Percentiles rank a stretch among this genome's conserved stretches.
Conservation (phyloP, 352 stramenopile genomes). For the Poterioochromonas sp. region DNA sequence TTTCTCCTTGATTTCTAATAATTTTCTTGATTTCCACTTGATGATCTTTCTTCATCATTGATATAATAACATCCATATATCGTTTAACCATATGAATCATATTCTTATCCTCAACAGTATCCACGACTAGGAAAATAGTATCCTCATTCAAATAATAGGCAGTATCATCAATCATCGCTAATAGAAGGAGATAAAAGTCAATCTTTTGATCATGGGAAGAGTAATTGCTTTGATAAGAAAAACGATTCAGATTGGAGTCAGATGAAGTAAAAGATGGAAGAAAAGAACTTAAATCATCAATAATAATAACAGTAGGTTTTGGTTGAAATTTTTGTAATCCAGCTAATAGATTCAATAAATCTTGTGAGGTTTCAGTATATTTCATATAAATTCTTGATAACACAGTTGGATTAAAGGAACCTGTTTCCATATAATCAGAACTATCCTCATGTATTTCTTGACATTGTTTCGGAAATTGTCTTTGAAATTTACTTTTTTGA, state of each 20-base stretch:
- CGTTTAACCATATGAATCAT: too few species aligned
- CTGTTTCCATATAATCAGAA: background rate
- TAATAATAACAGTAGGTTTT: background rate
- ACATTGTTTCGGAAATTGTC: background rate
- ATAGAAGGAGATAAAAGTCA: too few species aligned
- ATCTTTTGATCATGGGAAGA: background rate
- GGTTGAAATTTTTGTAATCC: background rate
- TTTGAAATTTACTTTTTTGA: background rate
- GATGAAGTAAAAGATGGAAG: background rate
- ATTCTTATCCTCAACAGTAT: too few species aligned
- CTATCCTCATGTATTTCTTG: background rate
- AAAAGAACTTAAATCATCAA: background rate
- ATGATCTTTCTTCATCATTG: too few species aligned
- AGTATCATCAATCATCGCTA: too few species aligned
- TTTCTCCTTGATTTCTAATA: too few species aligned
- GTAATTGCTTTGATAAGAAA: background rate
- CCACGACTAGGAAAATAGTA: too few species aligned
- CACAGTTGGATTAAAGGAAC: too few species aligned
- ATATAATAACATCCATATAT: too few species aligned
- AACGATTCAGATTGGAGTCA: background rate
- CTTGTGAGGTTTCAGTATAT: background rate
- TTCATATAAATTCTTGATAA: too few species aligned
- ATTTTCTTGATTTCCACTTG: too few species aligned
- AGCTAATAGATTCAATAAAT: background rate
- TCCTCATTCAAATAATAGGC: too few species aligned